Evolutionary conservation across 176 grass and related monocot genomes (phyloP).

Genomic region (Zea luxurians): DNA sequence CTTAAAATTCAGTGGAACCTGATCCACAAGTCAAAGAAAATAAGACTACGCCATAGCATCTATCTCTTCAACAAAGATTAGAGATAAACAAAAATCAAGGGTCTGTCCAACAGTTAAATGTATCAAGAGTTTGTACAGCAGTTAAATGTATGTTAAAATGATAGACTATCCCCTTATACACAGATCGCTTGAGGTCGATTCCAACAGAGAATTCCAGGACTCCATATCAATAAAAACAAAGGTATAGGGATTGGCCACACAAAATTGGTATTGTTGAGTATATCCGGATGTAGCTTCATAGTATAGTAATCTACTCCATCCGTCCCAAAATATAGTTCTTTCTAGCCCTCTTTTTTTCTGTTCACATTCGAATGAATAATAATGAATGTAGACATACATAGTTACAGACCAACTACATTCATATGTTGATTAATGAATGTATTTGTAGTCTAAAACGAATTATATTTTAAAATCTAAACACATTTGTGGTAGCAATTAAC

Average conservation of each 20-base stretch:
- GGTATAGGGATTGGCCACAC: not conserved
- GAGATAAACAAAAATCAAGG: conserved; percentile 9
- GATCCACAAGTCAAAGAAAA: not conserved
- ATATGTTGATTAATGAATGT: too few species aligned
- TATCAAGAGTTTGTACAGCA: not conserved
- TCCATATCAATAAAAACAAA: not conserved
- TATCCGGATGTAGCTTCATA: not conserved
- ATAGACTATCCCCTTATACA: not conserved
- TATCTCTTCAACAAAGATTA: not conserved
- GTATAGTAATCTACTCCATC: not conserved
- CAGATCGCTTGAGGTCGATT: not conserved
- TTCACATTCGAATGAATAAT: too few species aligned
- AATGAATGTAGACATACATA: too few species aligned
- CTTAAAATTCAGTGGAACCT: conserved; percentile 9
- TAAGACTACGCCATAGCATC: not conserved
- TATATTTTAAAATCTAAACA: not conserved
- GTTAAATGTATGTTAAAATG: not conserved
- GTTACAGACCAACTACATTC: too few species aligned
- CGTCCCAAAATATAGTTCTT: too few species aligned
- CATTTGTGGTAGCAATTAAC: not conserved
- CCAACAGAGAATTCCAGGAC: not conserved
- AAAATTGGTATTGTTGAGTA: not conserved
- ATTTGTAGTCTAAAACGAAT: too few species aligned
- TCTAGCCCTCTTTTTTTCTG: too few species aligned
- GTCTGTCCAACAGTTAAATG: not conserved